Evolutionary conservation across 352 stramenopile species (phyloP).

Genomic region (Phytophthora sojae): DNA sequence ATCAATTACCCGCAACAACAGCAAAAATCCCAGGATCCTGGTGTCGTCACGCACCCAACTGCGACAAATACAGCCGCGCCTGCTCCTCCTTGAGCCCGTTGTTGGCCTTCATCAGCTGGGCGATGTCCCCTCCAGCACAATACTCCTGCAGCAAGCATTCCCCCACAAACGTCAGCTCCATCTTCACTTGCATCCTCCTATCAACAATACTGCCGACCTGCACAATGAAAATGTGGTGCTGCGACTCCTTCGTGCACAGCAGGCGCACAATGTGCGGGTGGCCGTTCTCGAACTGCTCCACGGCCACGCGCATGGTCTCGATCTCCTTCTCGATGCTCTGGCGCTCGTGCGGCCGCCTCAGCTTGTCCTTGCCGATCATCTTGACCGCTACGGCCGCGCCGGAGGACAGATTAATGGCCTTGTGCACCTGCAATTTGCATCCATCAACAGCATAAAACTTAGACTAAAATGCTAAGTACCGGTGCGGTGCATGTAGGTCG

Average conservation of each 20-base stretch:
- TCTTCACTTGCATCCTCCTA: too few species aligned
- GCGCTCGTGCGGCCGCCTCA: slow-evolving; percentile 75
- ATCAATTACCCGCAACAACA: neutral
- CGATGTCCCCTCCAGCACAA: slow-evolving; percentile 79
- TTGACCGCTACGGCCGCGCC: slow-evolving; percentile 83
- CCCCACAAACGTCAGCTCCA: too few species aligned
- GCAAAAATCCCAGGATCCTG: neutral
- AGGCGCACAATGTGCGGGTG: slow-evolving; percentile 86
- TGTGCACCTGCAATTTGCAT: slow-evolving; percentile 62
- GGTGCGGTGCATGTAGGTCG: neutral
- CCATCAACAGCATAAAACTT: slow-evolving; percentile 4
- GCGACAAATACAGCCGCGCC: slow-evolving; percentile 80
- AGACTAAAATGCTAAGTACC: neutral
- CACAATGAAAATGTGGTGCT: slow-evolving; percentile 87
- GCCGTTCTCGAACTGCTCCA: slow-evolving; percentile 89
- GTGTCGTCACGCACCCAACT: slow-evolving; percentile 59
- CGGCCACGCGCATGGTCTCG: slow-evolving; percentile 85
- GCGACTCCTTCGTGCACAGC: slow-evolving; percentile 83
- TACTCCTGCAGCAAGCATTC: slow-evolving; percentile 58
- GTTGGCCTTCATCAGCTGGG: slow-evolving; percentile 72
- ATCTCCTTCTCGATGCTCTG: slow-evolving; percentile 89
- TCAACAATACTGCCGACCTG: slow-evolving; percentile 40
- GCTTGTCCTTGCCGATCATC: slow-evolving; percentile 81
- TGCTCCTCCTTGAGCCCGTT: slow-evolving; percentile 70
- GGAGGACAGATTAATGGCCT: slow-evolving; percentile 83